Base-by-base conservation (phyloP, 805 yeast genomes). In the Ogataea angusta region DNA sequence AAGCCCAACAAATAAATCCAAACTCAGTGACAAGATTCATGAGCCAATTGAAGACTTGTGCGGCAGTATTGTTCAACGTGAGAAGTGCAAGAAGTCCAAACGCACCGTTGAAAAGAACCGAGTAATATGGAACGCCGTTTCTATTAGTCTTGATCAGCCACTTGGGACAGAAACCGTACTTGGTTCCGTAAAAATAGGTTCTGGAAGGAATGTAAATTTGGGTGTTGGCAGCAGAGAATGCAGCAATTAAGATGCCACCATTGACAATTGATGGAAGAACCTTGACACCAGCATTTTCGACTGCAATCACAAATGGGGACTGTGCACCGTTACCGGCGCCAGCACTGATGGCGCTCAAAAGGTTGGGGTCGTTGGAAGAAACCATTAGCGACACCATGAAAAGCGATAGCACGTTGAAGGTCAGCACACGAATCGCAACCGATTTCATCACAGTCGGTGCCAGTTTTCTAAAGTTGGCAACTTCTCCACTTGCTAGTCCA, bases 271-370 rank as follows among this genome's bases (percentile, higher is more conserved):
- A 80, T 32, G 85, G 89, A 47, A 85, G 64, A 0, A 75, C 88
- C 21, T 59, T 56, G 50, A 85, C 81, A 28, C 71, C 65, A 18
- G 85, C 82, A 47, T 69, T 70, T 50, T 75, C 72, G 52, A 85
- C 77, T 36, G 90, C 95, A 54, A 84, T 77, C 36, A 83, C 88
- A 52, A 82, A 85, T 26, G 95, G 95, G 6, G 90, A 81, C 13
- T 31, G 36, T 10, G 88, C 86, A 24, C 80, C 73, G 2, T 88
- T 88, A 44, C 78, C 76, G 6, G 64, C 46, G 13, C 55, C 38
- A 50, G 75, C 76, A 27, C 69, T 65, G 14, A 69, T 62, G 19
- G 19, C 19, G 19, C 19, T 18, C 19, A 18, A 18, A 18, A 18
- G 19, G 34, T 59, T 51, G 32, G 59, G 60, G 49, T 69, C 69